phyloP scores from a whole-genome alignment of 2,329 filamentous ascomycete genomes.

The Hymenoscyphus occultus region DNA sequence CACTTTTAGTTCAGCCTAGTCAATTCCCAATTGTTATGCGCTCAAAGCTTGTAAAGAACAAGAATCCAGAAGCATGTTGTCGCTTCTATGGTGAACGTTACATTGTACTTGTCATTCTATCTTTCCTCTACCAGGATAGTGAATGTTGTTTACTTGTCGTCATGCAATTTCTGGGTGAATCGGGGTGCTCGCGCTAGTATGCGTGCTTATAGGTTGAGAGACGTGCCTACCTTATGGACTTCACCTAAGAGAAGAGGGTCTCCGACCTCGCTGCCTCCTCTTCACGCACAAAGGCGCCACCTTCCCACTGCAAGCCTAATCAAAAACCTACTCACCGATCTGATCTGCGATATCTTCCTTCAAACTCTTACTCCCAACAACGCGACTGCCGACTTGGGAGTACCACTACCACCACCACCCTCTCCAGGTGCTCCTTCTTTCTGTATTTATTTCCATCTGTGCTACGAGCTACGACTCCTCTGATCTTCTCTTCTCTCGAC shows the following conservation, averaged over 20 bases:
- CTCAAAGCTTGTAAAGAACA: not conserved
- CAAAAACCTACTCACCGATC: not conserved
- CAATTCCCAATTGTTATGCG: not conserved
- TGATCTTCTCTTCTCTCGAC: slow-evolving; percentile 28
- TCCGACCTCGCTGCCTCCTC: no score
- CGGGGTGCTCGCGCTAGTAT: no score
- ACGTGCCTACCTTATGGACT: no score
- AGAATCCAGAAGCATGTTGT: no score
- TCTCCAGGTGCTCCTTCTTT: slow-evolving; percentile 30
- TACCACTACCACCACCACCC: not conserved
- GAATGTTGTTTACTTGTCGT: no score
- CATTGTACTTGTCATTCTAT: no score
- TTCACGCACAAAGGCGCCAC: not conserved
- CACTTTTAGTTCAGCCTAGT: no score
- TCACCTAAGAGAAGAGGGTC: no score
- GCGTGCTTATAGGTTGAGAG: no score
- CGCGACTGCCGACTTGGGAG: slow-evolving; percentile 11
- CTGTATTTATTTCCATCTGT: slow-evolving; percentile 29
- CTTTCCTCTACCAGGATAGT: no score
- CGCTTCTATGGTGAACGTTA: no score
- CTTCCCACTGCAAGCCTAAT: not conserved
- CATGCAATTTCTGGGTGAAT: no score
- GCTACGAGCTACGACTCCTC: slow-evolving; percentile 33
- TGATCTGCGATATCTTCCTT: not conserved
- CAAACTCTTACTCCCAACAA: not conserved